Base-by-base conservation (phyloP, 164 flowering plant genomes). In the Macadamia integrifolia region DNA sequence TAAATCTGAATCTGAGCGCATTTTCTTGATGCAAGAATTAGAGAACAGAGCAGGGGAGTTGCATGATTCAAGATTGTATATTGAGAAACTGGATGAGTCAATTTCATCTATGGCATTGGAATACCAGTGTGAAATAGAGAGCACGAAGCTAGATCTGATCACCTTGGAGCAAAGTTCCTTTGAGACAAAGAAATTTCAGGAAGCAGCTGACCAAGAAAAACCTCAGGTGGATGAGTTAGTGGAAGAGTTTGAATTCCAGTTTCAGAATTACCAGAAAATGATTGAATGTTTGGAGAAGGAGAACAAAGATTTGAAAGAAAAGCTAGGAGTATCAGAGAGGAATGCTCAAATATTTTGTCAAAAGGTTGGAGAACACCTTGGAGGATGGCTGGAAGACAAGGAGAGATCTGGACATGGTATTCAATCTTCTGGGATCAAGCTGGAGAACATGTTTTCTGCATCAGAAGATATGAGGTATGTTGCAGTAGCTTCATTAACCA, bases 61-160 rank as follows among this genome's bases (percentile, higher is more conserved):
- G 53, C 80, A 77, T 60, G 69, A 69, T 10, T 87, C 89, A 46
- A 55, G 48, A 23, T 72, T 66, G 48, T 70, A 61, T 32, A 74
- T 86, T 58, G 85, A 84, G 75, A 87, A 85, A 67, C 74, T 90
- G 48, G 91, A 87, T 75, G 89, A 82, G 52, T 79, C 84, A 9
- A 66, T 87, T 58, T 85, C 90, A 55, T 81, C 85, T 23, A 58
- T 76, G 55, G 78, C 84, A 67, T 69, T 92, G 61, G 98, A 90
- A 64, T 88, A 85, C 14, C 90, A 87, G 65, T 88, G 94, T 78
- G 96, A 92, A 80, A 85, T 88, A 64, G 96, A 90, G 79, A 85
- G 90, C 80, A 78, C 85, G 81, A 92, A 80, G 83, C 85, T 89
- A 65, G 92, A 92, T 67, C 66, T 85, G 52, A 66, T 74, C 66